These are phyloP conservation scores for Fonsecaea monophora DNA, from an alignment of 2,329 filamentous ascomycete species.

Conservation along the genomic window DNA sequence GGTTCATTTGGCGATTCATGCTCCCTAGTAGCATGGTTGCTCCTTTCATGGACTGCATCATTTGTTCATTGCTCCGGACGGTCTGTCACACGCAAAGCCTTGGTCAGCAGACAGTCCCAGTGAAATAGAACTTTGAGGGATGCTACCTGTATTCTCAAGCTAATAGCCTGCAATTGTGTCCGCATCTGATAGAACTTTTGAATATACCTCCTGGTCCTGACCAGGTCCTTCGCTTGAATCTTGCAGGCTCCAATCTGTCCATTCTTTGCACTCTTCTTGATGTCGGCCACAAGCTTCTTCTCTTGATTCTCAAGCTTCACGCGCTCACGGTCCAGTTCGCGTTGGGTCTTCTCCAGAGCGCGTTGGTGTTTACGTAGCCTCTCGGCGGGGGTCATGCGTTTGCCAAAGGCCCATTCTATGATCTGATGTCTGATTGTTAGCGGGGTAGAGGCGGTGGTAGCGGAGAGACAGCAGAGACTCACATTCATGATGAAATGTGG, in stretches of 20 bases:
- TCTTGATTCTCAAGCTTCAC: conserved; percentile 98
- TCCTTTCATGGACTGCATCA: conserved; percentile 99
- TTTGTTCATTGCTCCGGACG: conserved; percentile 96
- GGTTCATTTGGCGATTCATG: conserved; percentile 98
- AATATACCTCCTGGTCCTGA: conserved; percentile 84
- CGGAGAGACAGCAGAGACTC: conserved; percentile 31
- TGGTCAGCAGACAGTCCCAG: conserved; percentile 15
- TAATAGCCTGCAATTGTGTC: conserved; percentile 95
- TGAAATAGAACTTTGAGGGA: background rate
- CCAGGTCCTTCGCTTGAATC: conserved; percentile 96
- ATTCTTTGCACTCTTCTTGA: conserved; percentile 98
- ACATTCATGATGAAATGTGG: conserved; percentile 49
- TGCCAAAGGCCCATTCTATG: conserved; percentile 98
- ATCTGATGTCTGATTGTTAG: conserved; percentile 60
- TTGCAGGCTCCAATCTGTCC: conserved; percentile 98
- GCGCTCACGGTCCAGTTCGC: conserved; percentile 92
- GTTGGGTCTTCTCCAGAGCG: conserved; percentile 94
- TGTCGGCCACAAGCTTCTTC: conserved; percentile 93
- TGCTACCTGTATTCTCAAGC: conserved; percentile 83
- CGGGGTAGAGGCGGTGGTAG: conserved; percentile 18
- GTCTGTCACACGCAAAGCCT: conserved; percentile 64
- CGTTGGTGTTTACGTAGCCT: conserved; percentile 77
- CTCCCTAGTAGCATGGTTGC: conserved; percentile 89
- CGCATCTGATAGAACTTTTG: conserved; percentile 99
- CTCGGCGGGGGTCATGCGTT: conserved; percentile 93